A percentile compares a stretch with the other conserved stretches of the same genome.
Conservation (phyloP, 2,329 filamentous ascomycete species). For the Colletotrichum cordylinicola region DNA sequence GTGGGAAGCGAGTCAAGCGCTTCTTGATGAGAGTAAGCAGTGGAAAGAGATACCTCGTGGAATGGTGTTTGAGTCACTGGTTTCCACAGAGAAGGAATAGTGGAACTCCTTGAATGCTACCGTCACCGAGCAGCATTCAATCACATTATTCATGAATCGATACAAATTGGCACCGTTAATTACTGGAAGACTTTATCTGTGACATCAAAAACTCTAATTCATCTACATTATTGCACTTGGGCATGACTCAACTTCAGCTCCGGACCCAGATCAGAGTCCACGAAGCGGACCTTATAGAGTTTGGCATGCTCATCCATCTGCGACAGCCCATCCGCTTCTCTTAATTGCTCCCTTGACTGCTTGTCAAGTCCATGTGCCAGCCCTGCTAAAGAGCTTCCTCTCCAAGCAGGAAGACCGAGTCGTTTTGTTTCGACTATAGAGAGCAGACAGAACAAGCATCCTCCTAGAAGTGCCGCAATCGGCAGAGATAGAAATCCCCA, state of each 20-base stretch:
- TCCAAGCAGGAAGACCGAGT: background rate
- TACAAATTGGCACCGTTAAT: background rate
- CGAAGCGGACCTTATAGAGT: background rate
- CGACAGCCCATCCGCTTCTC: background rate
- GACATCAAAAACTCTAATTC: background rate
- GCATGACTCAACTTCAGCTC: background rate
- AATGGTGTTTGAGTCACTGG: background rate
- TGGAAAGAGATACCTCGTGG: slow-evolving; percentile 1
- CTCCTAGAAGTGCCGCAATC: background rate
- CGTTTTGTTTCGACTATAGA: background rate
- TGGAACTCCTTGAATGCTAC: background rate
- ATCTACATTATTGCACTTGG: background rate
- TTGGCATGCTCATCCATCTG: background rate
- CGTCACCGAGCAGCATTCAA: background rate
- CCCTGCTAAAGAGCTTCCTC: background rate
- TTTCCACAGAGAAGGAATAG: background rate
- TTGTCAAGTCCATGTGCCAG: background rate
- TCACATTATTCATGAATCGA: background rate
- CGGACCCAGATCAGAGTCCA: background rate
- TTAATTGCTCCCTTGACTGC: background rate
- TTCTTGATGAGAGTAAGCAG: background rate
- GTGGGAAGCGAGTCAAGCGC: background rate
- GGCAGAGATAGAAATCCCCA: background rate
- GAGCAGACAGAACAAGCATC: background rate
- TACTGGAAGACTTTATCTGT: background rate